Evolutionary conservation across 169 alveolate species (phyloP).

Genomic region (Plasmodium blacklocki): DNA sequence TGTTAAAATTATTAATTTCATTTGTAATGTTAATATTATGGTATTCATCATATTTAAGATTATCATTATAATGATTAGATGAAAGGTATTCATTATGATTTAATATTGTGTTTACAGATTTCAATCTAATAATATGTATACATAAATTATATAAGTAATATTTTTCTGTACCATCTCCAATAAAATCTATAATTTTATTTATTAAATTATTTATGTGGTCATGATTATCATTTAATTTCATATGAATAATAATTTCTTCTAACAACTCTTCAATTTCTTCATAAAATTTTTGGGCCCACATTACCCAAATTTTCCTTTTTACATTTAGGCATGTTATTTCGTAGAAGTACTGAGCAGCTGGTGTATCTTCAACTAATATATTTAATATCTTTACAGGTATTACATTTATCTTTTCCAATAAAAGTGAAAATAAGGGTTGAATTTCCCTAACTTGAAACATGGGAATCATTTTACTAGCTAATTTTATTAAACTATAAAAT

Average conservation of each 20-base stretch:
- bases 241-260: slow-evolving; percentile 66
- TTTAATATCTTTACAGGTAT: slow-evolving; percentile 81
- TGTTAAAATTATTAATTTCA: too few relatives aligned
- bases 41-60: too few relatives aligned
- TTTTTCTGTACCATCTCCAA: slow-evolving; percentile 62
- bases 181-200: slow-evolving; percentile 32
- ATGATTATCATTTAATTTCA: slow-evolving; percentile 47
- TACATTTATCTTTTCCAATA: slow-evolving; percentile 79
- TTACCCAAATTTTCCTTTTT: slow-evolving; percentile 68
- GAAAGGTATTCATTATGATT: slow-evolving; percentile 35
- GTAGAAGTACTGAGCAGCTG: slow-evolving; percentile 82
- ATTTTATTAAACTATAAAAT: slow-evolving; percentile 29
- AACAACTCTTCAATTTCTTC: slow-evolving; percentile 56
- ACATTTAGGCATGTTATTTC: slow-evolving; percentile 75
- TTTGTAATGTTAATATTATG: too few relatives aligned
- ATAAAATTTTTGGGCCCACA: slow-evolving; percentile 53
- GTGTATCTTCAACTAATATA: slow-evolving; percentile 80
- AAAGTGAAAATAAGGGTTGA: slow-evolving; percentile 81
- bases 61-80: not conserved
- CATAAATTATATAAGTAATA: slow-evolving; percentile 59
- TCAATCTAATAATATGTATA: slow-evolving; percentile 62
- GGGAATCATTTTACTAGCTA: slow-evolving; percentile 83
- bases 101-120: slow-evolving; percentile 39
- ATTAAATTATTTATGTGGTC: slow-evolving; percentile 21
- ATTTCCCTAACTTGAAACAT: slow-evolving; percentile 87